Conservation (phyloP, 768 basidiomycete species). For the Dacryopinax spathularia region DNA sequence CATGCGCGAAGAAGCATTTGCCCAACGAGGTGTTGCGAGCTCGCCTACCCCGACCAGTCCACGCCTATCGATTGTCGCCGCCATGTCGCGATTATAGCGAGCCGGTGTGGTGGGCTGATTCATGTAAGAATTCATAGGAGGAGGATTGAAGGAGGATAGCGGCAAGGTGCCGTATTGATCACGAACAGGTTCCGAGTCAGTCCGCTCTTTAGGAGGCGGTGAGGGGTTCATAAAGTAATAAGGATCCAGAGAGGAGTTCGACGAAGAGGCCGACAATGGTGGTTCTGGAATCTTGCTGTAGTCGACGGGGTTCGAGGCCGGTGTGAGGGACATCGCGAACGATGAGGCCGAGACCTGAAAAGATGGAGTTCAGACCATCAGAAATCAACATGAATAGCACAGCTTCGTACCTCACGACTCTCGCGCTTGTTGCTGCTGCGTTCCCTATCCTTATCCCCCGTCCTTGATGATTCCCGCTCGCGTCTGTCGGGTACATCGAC, state of each 20-base stretch:
- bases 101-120: slow-evolving; percentile 56
- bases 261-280: slow-evolving; percentile 29
- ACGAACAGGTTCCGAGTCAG: neutral
- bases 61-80: slow-evolving; percentile 58
- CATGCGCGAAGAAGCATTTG: slow-evolving; percentile 6
- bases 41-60: slow-evolving; percentile 91
- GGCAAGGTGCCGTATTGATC: slow-evolving; percentile 6
- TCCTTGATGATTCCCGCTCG: neutral
- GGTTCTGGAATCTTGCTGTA: neutral
- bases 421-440: neutral
- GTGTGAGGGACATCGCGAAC: neutral
- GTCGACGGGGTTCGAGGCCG: neutral
- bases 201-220: slow-evolving; percentile 26
- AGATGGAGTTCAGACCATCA: neutral
- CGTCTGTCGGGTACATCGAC: neutral
- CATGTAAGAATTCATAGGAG: slow-evolving; percentile 13
- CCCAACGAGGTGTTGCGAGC: slow-evolving; percentile 89
- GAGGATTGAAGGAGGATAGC: slow-evolving; percentile 3
- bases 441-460: neutral
- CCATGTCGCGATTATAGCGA: slow-evolving; percentile 39
- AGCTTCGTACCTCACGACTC: neutral
- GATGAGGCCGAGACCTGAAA: neutral
- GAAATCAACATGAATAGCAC: neutral
- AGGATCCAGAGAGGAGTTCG: slow-evolving; percentile 71
- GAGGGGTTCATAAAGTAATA: slow-evolving; percentile 71